Evolutionary conservation across 192 early-diverging fungal species (phyloP), one percentile per base, ranked within the genome.

Genomic region (Coemansia sp.): DNA sequence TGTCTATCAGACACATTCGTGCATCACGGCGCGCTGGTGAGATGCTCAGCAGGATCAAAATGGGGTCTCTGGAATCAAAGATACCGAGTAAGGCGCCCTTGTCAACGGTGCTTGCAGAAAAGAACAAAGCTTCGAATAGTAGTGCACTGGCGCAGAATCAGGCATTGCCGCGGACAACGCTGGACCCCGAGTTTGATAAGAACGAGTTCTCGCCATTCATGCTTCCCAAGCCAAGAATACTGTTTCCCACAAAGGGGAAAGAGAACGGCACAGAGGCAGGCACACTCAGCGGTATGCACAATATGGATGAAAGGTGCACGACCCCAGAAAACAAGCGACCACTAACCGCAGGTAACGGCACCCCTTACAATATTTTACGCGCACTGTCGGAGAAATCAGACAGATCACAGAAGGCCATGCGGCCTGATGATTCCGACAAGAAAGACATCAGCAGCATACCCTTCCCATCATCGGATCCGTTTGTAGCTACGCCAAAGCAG

Each of bases 31-130:
- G 70, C 2, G 73, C 79, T 6, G 37, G 61, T n/a, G 48, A 29
- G 8, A 70, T 81, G 8, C 64, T 81, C 33, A 39, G 66, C 56
- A 66, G 46, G 15, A 81, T 81, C 34, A 81, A 66, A 45, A 53
- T 42, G 16, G 26, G 25, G 21, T 21, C 57, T 18, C 15, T 20
- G 23, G 43, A 20, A 4, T 33, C 40, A 3, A 60, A 62, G 21
- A 42, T 48, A 42, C 45, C 53, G 23, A 57, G 4, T 4, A 40
- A 33, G 21, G 13, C 58, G 7, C 58, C 30, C 2, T 20, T 28
- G 31, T 15, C 58, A n/a, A 2, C 15, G 26, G 9, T 13, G 28
- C 28, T 33, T 30, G 55, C 55, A 15, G 31, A 35, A 8, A 57
- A 34, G 53, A 18, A 45, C 12, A 57, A 23, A 2, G 28, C 30